Evolutionary conservation across 106 monocot species (phyloP), one percentile per base, ranked within the genome.

Genomic region (Triglochin maritima): DNA sequence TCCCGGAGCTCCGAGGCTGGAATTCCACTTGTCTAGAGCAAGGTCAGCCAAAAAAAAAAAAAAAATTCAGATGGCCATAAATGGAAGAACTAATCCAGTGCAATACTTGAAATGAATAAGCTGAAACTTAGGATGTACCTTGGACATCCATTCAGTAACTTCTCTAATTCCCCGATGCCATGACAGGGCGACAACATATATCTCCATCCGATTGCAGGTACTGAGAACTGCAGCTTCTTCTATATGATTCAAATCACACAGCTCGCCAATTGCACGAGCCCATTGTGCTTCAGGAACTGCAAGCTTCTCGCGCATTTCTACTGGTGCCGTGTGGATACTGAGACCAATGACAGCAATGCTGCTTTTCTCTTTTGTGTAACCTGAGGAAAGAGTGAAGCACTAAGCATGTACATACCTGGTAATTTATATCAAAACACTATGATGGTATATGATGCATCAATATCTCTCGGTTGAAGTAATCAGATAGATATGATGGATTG

Each of bases 221-320:
- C 96, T 96, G 15, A 96, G 91, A 66, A 96, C 96, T 48, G 96
- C 96, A 49, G 96, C 96, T 71, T 96, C 96, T 74, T 96, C 96
- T 54, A 96, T 96, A 77, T 96, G 96, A 55, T 96, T 83, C 63
- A 96, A 74, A 68, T 76, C 80, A 59, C 91, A 91, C 46, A 96
- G 88, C 74, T 96, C 96, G 50, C 58, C 68, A 65, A 87, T 87
- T 16, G 96, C 86, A 49, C 85, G 90, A 50, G 83, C 75, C 96
- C 96, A 96, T 52, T 80, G 85, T 58, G 83, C 87, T 70, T 96
- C 96, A 0, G 96, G 91, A 64, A 96, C 63, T 47, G 96, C 96
- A 71, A 96, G 96, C 64, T 96, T 96, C 68, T 96, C 96, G 12
- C 96, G 85, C 96, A 96, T 91, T 67, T 96, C 96, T 10, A 96